Conservation (phyloP, 192 early-diverging fungal species). For the Coemansia sp. region DNA sequence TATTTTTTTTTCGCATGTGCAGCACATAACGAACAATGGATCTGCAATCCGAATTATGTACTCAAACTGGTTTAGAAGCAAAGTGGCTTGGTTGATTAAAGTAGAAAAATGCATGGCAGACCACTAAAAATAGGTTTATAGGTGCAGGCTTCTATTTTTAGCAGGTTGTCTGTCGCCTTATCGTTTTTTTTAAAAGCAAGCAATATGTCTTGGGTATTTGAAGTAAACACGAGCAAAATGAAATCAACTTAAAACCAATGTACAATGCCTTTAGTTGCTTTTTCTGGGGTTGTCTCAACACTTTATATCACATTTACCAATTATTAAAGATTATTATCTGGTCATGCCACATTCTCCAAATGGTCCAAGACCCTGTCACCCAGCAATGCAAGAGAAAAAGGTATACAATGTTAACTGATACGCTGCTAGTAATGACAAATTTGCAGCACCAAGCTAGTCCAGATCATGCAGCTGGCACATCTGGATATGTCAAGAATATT, state of each 20-base stretch:
- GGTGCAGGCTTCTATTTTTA: background rate
- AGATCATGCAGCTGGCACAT: too few species aligned
- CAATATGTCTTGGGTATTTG: too few species aligned
- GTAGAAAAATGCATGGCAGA: background rate
- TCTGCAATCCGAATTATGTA: background rate
- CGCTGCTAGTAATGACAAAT: too few species aligned
- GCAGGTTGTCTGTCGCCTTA: background rate
- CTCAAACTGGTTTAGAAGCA: background rate
- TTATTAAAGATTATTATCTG: background rate
- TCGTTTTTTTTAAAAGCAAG: too few species aligned
- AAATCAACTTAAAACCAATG: too few species aligned
- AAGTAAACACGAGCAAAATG: too few species aligned
- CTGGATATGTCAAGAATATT: too few species aligned
- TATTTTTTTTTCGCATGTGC: background rate
- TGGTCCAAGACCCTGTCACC: constrained; percentile 28
- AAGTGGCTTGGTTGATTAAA: background rate
- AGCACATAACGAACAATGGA: background rate
- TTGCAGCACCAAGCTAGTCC: too few species aligned
- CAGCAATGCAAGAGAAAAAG: constrained; percentile 29
- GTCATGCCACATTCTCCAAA: background rate
- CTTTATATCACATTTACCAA: background rate
- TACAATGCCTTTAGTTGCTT: too few species aligned
- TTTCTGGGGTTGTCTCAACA: background rate
- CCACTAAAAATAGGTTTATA: background rate
- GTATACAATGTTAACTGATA: constrained; percentile 9